Percentiles rank a stretch among this genome's conserved stretches.
These are phyloP conservation scores for Galerina marginata DNA, from an alignment of 768 basidiomycete species.

Conservation along the genomic window DNA sequence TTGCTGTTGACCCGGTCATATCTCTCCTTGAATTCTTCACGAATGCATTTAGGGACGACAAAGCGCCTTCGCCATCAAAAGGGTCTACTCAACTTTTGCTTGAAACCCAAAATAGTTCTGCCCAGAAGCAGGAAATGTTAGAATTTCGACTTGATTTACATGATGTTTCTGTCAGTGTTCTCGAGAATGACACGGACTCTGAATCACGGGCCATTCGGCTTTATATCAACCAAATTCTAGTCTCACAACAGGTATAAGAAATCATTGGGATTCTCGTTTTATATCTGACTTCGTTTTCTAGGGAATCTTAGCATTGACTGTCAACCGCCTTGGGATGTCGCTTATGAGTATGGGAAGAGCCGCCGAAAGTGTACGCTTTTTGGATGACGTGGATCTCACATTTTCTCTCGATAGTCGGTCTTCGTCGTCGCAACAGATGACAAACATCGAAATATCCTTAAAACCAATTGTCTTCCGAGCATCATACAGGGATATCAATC, in stretches of 20 bases:
- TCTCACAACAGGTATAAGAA: constrained; percentile 84
- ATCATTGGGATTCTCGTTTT: neutral
- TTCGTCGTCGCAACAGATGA: constrained; percentile 69
- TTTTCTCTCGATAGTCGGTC: constrained; percentile 88
- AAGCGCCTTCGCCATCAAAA: neutral
- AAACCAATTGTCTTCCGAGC: constrained; percentile 91
- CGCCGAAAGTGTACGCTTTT: constrained; percentile 84
- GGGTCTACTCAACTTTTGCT: neutral
- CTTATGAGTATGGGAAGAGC: constrained; percentile 85
- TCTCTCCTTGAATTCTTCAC: constrained; percentile 87
- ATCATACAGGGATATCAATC: constrained; percentile 92
- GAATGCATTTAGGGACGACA: constrained; percentile 47
- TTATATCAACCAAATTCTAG: constrained; percentile 79
- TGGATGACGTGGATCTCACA: constrained; percentile 91
- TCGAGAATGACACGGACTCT: constrained; percentile 81
- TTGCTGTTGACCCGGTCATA: constrained; percentile 90
- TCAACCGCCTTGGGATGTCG: constrained; percentile 91
- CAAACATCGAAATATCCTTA: constrained; percentile 80
- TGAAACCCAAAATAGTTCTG: neutral
- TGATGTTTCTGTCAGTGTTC: constrained; percentile 84
- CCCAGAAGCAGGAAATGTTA: constrained; percentile 28
- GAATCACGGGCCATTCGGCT: constrained; percentile 88
- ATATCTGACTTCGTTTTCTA: constrained; percentile 34
- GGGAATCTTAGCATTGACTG: constrained; percentile 81
- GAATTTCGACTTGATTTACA: constrained; percentile 88